Evolutionary conservation across 495 filamentous ascomycete species (phyloP).

Genomic region (Bryoglossum gracile): DNA sequence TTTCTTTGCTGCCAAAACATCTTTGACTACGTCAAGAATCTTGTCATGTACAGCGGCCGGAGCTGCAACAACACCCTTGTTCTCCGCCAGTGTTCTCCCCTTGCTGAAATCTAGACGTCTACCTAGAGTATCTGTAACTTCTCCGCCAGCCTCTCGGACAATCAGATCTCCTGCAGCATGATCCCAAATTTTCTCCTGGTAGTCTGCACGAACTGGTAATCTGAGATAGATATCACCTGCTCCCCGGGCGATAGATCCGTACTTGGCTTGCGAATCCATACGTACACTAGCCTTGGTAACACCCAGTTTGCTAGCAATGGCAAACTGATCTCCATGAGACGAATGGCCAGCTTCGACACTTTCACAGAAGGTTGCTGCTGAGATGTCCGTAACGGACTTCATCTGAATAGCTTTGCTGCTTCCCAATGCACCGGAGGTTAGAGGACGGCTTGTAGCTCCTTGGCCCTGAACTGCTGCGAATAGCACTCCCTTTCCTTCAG

Average conservation of each 20-base stretch:
- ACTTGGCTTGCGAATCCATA: slow-evolving; percentile 98
- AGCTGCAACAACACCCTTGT: slow-evolving; percentile 91
- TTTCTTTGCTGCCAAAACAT: slow-evolving; percentile 49
- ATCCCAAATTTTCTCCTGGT: slow-evolving; percentile 99
- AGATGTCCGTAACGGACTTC: slow-evolving; percentile 64
- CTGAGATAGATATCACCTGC: slow-evolving; percentile 92
- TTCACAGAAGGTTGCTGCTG: slow-evolving; percentile 85
- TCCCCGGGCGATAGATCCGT: slow-evolving; percentile 89
- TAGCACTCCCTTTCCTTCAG: slow-evolving; percentile 67
- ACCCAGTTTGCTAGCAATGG: slow-evolving; percentile 74
- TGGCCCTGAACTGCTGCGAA: slow-evolving; percentile 71
- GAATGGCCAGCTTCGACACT: slow-evolving; percentile 90
- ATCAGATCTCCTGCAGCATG: slow-evolving; percentile 96
- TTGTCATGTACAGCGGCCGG: slow-evolving; percentile 62
- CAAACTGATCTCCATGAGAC: slow-evolving; percentile 74
- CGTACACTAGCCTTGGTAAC: slow-evolving; percentile 80
- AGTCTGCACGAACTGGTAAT: slow-evolving; percentile 72
- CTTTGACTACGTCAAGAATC: slow-evolving; percentile 76
- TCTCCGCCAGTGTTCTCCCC: slow-evolving; percentile 77
- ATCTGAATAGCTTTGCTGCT: slow-evolving; percentile 63
- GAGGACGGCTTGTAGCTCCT: slow-evolving; percentile 69
- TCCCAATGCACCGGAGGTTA: slow-evolving; percentile 51
- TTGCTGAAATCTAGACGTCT: slow-evolving; percentile 74
- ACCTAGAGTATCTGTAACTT: slow-evolving; percentile 81
- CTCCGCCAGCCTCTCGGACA: slow-evolving; percentile 86